Evolutionary conservation across 257 asterid species (phyloP).

Genomic region (Ocimum tenuiflorum): DNA sequence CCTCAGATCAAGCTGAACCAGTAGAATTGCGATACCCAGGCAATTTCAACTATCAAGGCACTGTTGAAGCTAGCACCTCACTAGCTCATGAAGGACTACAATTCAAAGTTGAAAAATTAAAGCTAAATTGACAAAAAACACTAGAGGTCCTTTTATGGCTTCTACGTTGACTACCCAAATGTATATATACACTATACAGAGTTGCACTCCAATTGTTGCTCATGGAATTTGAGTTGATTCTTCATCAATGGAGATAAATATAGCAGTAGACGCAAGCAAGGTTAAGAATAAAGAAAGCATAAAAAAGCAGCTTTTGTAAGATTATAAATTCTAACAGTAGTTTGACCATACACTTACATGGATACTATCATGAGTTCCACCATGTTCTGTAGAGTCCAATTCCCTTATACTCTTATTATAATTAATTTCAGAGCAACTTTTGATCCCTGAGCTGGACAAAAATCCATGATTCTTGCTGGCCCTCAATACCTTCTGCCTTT

Average conservation of each 20-base stretch:
- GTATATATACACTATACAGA: background rate
- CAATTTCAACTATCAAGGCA: background rate
- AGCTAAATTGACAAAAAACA: background rate
- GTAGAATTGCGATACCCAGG: background rate
- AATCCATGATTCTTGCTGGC: constrained; percentile 24
- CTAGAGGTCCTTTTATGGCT: background rate
- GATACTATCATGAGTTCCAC: constrained; percentile 12
- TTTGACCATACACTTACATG: constrained; percentile 28
- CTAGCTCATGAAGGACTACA: constrained; percentile 11
- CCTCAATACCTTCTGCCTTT: constrained; percentile 32
- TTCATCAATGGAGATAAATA: background rate
- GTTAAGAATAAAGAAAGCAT: background rate
- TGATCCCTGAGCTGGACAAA: constrained; percentile 27
- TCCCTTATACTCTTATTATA: constrained; percentile 10
- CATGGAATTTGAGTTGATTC: background rate
- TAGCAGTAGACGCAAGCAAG: constrained; percentile 5
- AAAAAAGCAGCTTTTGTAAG: background rate
- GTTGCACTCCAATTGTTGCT: background rate
- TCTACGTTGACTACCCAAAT: background rate
- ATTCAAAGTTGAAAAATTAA: too few species aligned
- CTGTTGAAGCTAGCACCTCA: background rate
- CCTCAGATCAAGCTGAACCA: background rate
- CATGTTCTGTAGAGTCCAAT: constrained; percentile 10
- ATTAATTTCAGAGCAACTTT: constrained; percentile 17
- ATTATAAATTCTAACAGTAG: background rate